phyloP scores from a whole-genome alignment of 768 basidiomycete species.

The Grammothele lineata region DNA sequence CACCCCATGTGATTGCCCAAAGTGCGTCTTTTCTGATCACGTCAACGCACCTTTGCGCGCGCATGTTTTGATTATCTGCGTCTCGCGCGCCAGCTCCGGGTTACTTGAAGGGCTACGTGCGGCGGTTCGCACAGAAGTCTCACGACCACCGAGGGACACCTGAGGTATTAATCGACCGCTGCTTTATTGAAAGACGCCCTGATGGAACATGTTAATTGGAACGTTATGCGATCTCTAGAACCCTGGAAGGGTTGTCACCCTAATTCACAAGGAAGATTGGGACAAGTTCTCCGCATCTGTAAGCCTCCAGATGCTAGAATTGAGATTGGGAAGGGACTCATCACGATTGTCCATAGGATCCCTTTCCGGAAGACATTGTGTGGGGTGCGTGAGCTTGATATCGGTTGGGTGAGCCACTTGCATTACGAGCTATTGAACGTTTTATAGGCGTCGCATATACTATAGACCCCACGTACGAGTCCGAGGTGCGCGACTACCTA shows the following conservation, averaged over 20 bases:
- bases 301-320: too few relatives aligned
- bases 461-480: slow-evolving; percentile 71
- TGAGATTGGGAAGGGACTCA: not conserved
- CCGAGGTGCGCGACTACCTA: slow-evolving; percentile 79
- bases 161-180: too few relatives aligned
- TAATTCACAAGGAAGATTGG: slow-evolving; percentile 89
- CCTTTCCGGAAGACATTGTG: slow-evolving; percentile 69
- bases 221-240: slow-evolving; percentile 37
- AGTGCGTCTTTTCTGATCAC: too few relatives aligned
- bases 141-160: slow-evolving; percentile 92
- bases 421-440: too few relatives aligned
- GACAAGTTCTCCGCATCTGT: slow-evolving; percentile 67
- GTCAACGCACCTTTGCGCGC: not conserved
- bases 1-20: slow-evolving; percentile 70
- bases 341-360: slow-evolving; percentile 40
- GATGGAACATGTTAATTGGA: too few relatives aligned
- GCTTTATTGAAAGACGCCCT: too few relatives aligned
- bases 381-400: slow-evolving; percentile 61
- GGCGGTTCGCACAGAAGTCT: slow-evolving; percentile 87
- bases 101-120: slow-evolving; percentile 86
- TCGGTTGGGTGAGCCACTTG: too few relatives aligned
- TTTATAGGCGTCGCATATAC: slow-evolving; percentile 76
- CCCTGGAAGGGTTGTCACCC: slow-evolving; percentile 87
- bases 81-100: slow-evolving; percentile 51
- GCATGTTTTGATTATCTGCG: not conserved